Conservation (phyloP, 257 asterid genomes). For the Nicotiana obtusifolia region DNA sequence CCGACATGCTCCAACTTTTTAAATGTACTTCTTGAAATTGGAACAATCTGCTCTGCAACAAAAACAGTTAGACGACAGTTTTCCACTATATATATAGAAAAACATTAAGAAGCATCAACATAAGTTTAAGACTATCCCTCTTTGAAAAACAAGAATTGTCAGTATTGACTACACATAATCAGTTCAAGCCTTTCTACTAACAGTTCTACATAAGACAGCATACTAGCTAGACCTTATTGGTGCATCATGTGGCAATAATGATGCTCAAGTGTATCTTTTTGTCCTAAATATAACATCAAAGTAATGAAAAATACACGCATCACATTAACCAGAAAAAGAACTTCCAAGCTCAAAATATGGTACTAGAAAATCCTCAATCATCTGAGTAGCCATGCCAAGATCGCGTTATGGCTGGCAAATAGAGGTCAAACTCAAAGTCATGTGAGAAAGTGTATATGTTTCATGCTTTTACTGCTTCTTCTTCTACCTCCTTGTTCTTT, state of each 20-base stretch:
- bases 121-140: no score
- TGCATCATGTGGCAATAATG: background rate
- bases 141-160: background rate
- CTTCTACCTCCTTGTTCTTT: constrained; percentile 41
- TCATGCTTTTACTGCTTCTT: constrained; percentile 37
- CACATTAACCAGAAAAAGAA: background rate
- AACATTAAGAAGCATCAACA: no score
- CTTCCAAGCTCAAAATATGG: background rate
- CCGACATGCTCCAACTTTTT: no score
- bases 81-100: no score
- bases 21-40: no score
- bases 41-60: no score
- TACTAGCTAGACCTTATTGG: background rate
- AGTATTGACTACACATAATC: background rate
- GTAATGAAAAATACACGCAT: background rate
- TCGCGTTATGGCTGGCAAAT: background rate
- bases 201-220: background rate
- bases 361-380: background rate
- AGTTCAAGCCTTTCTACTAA: background rate
- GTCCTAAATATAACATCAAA: background rate
- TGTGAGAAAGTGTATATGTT: background rate
- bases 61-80: no score
- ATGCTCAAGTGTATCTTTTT: background rate
- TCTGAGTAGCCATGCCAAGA: background rate
- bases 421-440: background rate